Evolutionary conservation across 306 rosid genomes (phyloP), one percentile per base, ranked within the genome.

Genomic region (Sicyos baderoa): DNA sequence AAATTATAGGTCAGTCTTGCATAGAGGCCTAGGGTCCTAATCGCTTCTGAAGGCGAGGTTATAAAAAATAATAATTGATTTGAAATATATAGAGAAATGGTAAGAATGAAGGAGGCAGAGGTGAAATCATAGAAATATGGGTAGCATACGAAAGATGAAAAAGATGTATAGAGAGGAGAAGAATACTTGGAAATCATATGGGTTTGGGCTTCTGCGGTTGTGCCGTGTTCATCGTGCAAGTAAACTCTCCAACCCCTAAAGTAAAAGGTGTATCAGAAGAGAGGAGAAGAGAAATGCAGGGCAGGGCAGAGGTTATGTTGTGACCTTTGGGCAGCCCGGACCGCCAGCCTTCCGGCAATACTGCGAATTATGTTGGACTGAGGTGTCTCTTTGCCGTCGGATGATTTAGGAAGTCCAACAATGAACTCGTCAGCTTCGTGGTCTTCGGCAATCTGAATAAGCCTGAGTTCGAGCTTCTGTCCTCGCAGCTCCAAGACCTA

Each of bases 171-270:
- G n/a, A n/a, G 68, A 7, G 18, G 32, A 75, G 69, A 40, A 57
- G 76, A 62, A 74, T 92, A 92, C 96, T 82, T 68, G 84, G 47
- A 67, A 60, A 92, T 63, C 98, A 92, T 92, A 47, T 80, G 82
- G 83, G 84, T 74, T 10, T 72, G 50, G 4, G 91, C 97, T 35
- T 89, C 88, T 9, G 76, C 45, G 17, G 98, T 87, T 15, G 98
- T 93, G 68, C 97, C 97, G 55, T 87, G 90, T 79, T 93, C 96
- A 86, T 93, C 95, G 59, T 77, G 88, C 74, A 89, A 82, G 79
- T 84, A 93, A 23, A 93, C 97, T 83, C 95, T 86, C 98, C 93
- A 93, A 18, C 95, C 98, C 88, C 98, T 92, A 86, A 76, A 70
- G 48, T 62, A 44, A 60, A 50, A 77, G 52, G 55, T 23, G 48